A percentile compares a stretch with the other conserved stretches of the same genome.
These are phyloP conservation scores for Globisporangium yorkense DNA, from an alignment of 352 stramenopile genomes.

Conservation along the genomic window DNA sequence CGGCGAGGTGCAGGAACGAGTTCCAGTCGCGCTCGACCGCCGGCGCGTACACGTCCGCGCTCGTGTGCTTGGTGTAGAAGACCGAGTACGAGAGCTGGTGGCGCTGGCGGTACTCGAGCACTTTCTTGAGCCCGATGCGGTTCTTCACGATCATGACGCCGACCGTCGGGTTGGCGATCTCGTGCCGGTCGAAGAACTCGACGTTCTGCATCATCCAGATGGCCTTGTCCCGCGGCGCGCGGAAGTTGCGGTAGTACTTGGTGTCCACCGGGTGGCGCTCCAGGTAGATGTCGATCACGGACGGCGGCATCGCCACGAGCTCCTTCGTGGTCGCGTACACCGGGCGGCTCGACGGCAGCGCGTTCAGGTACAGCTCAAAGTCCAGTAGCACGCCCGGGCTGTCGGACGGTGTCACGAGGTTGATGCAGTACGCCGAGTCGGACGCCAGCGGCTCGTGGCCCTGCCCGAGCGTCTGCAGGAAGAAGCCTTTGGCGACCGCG, in stretches of 20 bases:
- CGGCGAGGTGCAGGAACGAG: conserved; percentile 63
- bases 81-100: conserved; percentile 74
- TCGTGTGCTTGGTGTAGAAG: conserved; percentile 83
- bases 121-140: conserved; percentile 71
- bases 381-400: conserved; percentile 56
- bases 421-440: conserved; percentile 71
- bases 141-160: conserved; percentile 85
- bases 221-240: conserved; percentile 51
- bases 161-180: conserved; percentile 57
- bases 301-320: conserved; percentile 46
- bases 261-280: conserved; percentile 64
- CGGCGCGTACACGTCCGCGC: conserved; percentile 56
- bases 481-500: conserved; percentile 47
- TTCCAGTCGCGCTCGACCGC: conserved; percentile 61
- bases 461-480: conserved; percentile 66
- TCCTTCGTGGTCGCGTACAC: conserved; percentile 38
- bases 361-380: conserved; percentile 68
- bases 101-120: conserved; percentile 72
- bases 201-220: conserved; percentile 87
- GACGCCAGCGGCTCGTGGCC: conserved; percentile 60
- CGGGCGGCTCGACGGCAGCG: conserved; percentile 55
- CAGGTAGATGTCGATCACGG: conserved; percentile 77
- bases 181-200: conserved; percentile 80
- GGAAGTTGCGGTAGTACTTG: conserved; percentile 62
- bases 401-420: conserved; percentile 57